Conservation (phyloP, 371 early-diverging fungal genomes). For the Phascolomyces articulosus region DNA sequence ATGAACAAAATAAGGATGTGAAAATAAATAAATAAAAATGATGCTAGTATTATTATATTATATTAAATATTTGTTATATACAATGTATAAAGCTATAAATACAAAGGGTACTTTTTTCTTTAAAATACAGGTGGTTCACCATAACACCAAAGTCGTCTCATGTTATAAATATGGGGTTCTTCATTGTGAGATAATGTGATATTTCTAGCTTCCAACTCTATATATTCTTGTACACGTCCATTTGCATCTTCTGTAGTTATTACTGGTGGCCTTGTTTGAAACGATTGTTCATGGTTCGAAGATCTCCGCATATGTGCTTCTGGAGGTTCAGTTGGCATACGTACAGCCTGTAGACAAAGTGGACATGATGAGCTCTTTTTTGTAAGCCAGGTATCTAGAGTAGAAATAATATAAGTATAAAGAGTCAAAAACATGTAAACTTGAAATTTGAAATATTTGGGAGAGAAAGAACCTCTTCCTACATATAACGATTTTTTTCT, state of each 20-base stretch:
- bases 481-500: background rate
- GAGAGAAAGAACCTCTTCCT: too few relatives aligned
- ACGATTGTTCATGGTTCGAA: too few relatives aligned
- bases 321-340: background rate
- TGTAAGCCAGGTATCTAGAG: conserved; percentile 43
- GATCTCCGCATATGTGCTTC: conserved; percentile 3
- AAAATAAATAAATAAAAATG: too few relatives aligned
- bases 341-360: conserved; percentile 26
- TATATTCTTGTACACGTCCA: background rate
- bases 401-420: background rate
- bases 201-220: background rate
- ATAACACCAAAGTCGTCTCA: background rate
- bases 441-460: too few relatives aligned
- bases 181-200: background rate
- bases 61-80: too few relatives aligned
- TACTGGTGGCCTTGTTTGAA: background rate
- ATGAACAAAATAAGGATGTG: too few relatives aligned
- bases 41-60: background rate
- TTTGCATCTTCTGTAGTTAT: background rate
- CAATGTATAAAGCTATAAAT: too few relatives aligned
- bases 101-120: background rate
- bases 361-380: conserved; percentile 45
- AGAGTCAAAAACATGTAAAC: background rate
- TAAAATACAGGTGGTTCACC: background rate
- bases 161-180: background rate